A percentile compares a stretch with the other conserved stretches of the same genome.
Evolutionary conservation across 2,329 filamentous ascomycete species (phyloP).

Genomic region (Phyllosticta paracitricarpa): DNA sequence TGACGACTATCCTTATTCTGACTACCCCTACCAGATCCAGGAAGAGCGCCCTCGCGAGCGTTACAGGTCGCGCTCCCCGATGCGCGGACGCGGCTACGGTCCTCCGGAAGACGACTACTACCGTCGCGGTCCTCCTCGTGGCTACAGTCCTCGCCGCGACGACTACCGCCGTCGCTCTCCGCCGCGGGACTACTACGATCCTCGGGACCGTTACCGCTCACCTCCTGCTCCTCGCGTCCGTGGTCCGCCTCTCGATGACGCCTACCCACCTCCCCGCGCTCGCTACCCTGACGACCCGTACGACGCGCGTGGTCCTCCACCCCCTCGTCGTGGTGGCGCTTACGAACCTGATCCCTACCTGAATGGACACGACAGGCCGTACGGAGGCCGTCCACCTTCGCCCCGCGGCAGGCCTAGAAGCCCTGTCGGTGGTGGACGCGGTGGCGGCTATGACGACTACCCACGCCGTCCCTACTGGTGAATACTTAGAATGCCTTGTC

Average conservation of each 20-base stretch:
- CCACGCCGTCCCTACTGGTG: constrained; percentile 41
- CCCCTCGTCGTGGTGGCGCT: constrained; percentile 33
- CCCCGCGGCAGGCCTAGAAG: constrained; percentile 28
- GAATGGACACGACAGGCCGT: constrained; percentile 46
- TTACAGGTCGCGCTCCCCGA: constrained; percentile 65
- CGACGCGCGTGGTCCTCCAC: constrained; percentile 42
- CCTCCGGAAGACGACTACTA: constrained; percentile 63
- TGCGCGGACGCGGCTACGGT: constrained; percentile 52
- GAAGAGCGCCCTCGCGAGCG: constrained; percentile 65
- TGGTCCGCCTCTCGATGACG: constrained; percentile 63
- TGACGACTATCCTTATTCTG: constrained; percentile 20
- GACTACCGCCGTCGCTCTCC: constrained; percentile 79
- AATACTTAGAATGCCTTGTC: constrained; percentile 12
- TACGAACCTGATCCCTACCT: constrained; percentile 52
- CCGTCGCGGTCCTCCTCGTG: constrained; percentile 68
- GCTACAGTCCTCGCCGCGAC: constrained; percentile 74
- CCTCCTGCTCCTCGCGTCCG: constrained; percentile 68
- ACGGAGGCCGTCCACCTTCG: constrained; percentile 39
- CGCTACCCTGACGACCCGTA: constrained; percentile 68
- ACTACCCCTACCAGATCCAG: constrained; percentile 21
- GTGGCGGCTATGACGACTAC: constrained; percentile 43
- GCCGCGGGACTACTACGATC: constrained; percentile 78
- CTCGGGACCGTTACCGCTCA: constrained; percentile 59
- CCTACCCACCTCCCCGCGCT: constrained; percentile 53
- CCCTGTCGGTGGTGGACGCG: constrained; percentile 50